phyloP scores from a whole-genome alignment of 768 basidiomycete genomes.

The Suillus subluteus region DNA sequence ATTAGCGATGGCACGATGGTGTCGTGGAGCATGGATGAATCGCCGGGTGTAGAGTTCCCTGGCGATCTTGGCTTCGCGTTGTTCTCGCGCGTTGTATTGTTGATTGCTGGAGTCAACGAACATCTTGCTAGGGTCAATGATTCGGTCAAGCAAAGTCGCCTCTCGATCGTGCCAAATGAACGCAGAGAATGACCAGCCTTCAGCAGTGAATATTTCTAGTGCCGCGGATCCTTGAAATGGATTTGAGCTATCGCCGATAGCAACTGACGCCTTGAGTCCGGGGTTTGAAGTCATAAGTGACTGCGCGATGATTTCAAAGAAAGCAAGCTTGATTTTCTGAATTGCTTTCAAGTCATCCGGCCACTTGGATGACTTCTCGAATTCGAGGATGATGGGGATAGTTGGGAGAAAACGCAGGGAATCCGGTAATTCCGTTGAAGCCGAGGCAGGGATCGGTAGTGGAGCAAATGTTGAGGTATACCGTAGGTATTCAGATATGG shows the following conservation, averaged over 20 bases:
- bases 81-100: slow-evolving; percentile 39
- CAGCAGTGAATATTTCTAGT: slow-evolving; percentile 76
- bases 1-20: slow-evolving; percentile 82
- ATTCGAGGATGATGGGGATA: slow-evolving; percentile 81
- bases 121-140: slow-evolving; percentile 49
- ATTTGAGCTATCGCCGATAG: slow-evolving; percentile 52
- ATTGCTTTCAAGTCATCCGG: slow-evolving; percentile 92
- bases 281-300: slow-evolving; percentile 56
- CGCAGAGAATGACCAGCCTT: slow-evolving; percentile 87
- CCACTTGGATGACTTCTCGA: slow-evolving; percentile 93
- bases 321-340: slow-evolving; percentile 92
- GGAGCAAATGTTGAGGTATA: slow-evolving; percentile 88
- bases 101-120: slow-evolving; percentile 21
- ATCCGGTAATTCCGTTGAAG: slow-evolving; percentile 53
- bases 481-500: slow-evolving; percentile 73
- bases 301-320: slow-evolving; percentile 80
- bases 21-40: slow-evolving; percentile 80
- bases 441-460: slow-evolving; percentile 61
- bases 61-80: slow-evolving; percentile 58
- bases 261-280: slow-evolving; percentile 61
- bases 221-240: slow-evolving; percentile 69
- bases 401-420: slow-evolving; percentile 69
- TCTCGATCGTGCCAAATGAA: slow-evolving; percentile 91
- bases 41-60: slow-evolving; percentile 64
- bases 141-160: slow-evolving; percentile 72